Evolutionary conservation across 2,329 filamentous ascomycete species (phyloP).

Genomic region (Pezicula carpinea): DNA sequence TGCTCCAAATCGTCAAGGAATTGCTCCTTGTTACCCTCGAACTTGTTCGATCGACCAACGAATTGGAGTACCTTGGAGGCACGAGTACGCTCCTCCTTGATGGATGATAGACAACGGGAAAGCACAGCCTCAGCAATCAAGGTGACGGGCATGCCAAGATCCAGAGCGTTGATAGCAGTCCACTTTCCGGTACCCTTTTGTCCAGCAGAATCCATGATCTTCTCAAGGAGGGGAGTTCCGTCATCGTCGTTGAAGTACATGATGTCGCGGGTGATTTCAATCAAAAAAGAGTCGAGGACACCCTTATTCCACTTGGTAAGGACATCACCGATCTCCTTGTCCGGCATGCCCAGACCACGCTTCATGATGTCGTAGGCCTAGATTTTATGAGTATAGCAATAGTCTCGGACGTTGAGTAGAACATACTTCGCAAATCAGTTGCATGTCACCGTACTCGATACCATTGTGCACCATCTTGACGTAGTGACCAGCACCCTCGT

Average conservation of each 20-base stretch:
- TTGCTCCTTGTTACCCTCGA: slow-evolving; percentile 84
- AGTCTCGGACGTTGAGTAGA: background rate
- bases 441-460: slow-evolving; percentile 99
- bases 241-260: slow-evolving; percentile 98
- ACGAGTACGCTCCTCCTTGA: slow-evolving; percentile 88
- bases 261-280: slow-evolving; percentile 98
- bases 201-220: slow-evolving; percentile 96
- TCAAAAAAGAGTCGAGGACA: slow-evolving; percentile 97
- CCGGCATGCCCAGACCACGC: slow-evolving; percentile 82
- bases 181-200: slow-evolving; percentile 99
- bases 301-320: slow-evolving; percentile 98
- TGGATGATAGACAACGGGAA: slow-evolving; percentile 84
- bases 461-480: slow-evolving; percentile 99
- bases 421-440: slow-evolving; percentile 94
- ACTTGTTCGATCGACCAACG: slow-evolving; percentile 70
- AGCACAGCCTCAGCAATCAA: slow-evolving; percentile 97
- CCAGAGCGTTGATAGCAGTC: slow-evolving; percentile 98
- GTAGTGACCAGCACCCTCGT: slow-evolving; percentile 99
- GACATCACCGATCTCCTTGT: slow-evolving; percentile 95
- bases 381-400: slow-evolving; percentile 9
- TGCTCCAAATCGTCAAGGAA: slow-evolving; percentile 98
- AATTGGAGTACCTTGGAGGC: slow-evolving; percentile 74
- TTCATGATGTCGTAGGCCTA: slow-evolving; percentile 99
- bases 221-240: slow-evolving; percentile 86
- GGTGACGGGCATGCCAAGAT: slow-evolving; percentile 97